Evolutionary conservation across 2,329 filamentous ascomycete species (phyloP).

Genomic region (Cytospora mali): DNA sequence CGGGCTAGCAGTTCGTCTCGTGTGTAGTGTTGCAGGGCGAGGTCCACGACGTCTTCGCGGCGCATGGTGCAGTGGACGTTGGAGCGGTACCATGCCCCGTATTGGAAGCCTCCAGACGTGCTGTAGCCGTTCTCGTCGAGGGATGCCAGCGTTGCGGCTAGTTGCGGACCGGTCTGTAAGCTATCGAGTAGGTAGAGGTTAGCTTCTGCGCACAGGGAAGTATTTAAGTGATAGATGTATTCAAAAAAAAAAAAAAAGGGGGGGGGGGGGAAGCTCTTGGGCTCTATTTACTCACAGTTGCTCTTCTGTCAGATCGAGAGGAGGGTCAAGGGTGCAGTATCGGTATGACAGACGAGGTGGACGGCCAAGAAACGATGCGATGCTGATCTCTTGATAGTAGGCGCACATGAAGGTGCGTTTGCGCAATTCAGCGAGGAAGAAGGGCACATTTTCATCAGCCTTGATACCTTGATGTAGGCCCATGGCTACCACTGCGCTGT

Average conservation of each 20-base stretch:
- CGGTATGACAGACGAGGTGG: conserved; percentile 39
- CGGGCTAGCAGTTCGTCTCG: conserved; percentile 35
- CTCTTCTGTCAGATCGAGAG: conserved; percentile 36
- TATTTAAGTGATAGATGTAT: background rate
- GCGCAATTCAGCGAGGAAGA: conserved; percentile 38
- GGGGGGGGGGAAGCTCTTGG: too few relatives aligned
- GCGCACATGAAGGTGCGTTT: conserved; percentile 33
- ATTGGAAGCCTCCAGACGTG: conserved; percentile 31
- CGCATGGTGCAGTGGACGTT: conserved; percentile 34
- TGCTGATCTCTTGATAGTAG: conserved; percentile 38
- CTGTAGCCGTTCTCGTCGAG: conserved; percentile 38
- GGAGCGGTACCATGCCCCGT: conserved; percentile 26
- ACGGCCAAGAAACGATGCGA: conserved; percentile 38
- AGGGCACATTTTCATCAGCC: conserved; percentile 35
- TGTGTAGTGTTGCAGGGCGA: conserved; percentile 37
- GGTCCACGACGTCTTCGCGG: conserved; percentile 41
- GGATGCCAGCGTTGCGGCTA: conserved; percentile 33
- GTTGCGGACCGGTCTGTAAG: conserved; percentile 33
- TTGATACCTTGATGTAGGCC: conserved; percentile 38
- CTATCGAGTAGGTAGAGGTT: background rate
- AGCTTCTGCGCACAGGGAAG: background rate
- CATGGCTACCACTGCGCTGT: conserved; percentile 37
- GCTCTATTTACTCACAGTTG: conserved; percentile 28
- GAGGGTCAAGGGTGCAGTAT: conserved; percentile 37
- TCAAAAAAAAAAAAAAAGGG: too few relatives aligned